Conservation (phyloP, 2,329 filamentous ascomycete genomes). For the Pseudogymnoascus sp. region DNA sequence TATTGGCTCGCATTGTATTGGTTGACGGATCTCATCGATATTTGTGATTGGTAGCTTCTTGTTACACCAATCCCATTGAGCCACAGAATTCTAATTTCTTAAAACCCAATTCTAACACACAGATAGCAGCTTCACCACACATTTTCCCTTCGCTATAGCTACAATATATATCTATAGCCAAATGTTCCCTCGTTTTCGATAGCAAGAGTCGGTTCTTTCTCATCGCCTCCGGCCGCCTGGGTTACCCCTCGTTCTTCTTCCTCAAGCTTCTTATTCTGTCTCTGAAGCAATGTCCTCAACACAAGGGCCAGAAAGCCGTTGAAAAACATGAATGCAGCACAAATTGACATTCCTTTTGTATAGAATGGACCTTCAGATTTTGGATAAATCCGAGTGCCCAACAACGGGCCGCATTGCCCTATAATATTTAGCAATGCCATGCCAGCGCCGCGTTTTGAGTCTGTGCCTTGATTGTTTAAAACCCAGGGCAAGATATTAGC, state of each 20-base stretch:
- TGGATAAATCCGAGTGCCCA: conserved; percentile 60
- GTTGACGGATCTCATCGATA: not conserved
- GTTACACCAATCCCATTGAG: not conserved
- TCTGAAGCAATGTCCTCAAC: conserved; percentile 46
- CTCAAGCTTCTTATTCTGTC: conserved; percentile 56
- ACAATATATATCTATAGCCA: not conserved
- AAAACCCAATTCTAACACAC: not conserved
- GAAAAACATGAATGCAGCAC: conserved; percentile 54
- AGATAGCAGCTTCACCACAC: not conserved
- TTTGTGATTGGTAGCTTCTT: not conserved
- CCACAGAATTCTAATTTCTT: not conserved
- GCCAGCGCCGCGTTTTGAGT: conserved; percentile 58
- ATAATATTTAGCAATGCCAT: conserved; percentile 63
- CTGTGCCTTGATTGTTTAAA: conserved; percentile 61
- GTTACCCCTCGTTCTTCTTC: conserved; percentile 23
- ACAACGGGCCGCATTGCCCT: conserved; percentile 56
- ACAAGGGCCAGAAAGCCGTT: conserved; percentile 47
- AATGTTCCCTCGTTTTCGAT: not conserved
- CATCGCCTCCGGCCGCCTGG: not conserved
- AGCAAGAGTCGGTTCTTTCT: not conserved
- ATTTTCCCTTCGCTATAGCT: not conserved
- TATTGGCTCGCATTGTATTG: not conserved
- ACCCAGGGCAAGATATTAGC: conserved; percentile 66
- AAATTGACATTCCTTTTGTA: conserved; percentile 51
- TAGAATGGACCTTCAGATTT: conserved; percentile 37